Conservation (phyloP, 495 filamentous ascomycete species). For the Massariosphaeria phaeospora region DNA sequence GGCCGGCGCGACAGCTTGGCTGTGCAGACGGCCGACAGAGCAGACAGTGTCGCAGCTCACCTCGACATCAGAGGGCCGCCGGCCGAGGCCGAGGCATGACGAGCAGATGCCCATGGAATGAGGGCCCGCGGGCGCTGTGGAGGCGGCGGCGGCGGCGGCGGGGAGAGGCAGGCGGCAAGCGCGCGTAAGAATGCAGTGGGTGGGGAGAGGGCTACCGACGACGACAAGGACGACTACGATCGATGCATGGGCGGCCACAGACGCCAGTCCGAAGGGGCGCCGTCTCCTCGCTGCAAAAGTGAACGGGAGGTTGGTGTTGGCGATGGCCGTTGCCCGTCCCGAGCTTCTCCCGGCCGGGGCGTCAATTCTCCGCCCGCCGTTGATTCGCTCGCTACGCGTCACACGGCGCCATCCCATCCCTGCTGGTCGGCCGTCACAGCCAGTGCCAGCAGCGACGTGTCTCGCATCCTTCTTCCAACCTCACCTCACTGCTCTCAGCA, state of each 20-base stretch:
- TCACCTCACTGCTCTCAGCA: no score
- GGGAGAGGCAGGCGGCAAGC: not conserved
- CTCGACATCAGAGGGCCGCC: slow-evolving; percentile 36
- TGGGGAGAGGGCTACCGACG: not conserved
- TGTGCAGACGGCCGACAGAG: not conserved
- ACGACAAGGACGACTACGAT: not conserved
- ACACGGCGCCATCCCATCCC: no score
- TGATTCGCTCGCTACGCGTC: not conserved
- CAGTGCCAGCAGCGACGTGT: not conserved
- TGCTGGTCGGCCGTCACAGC: no score
- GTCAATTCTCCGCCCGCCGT: not conserved
- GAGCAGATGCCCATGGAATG: slow-evolving; percentile 41
- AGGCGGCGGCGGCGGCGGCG: not conserved
- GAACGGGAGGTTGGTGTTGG: not conserved
- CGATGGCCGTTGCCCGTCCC: not conserved
- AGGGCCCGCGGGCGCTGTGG: not conserved
- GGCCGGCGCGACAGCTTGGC: not conserved
- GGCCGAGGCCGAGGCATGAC: slow-evolving; percentile 41
- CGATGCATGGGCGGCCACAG: not conserved
- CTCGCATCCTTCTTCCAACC: not conserved
- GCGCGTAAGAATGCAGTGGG: not conserved
- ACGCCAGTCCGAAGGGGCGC: not conserved
- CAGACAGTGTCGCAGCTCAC: slow-evolving; percentile 26
- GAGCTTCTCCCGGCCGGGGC: not conserved
- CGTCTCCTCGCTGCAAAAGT: not conserved